Base-by-base conservation (phyloP, 768 basidiomycete genomes). In the Phlebiopsis flavidoalba region DNA sequence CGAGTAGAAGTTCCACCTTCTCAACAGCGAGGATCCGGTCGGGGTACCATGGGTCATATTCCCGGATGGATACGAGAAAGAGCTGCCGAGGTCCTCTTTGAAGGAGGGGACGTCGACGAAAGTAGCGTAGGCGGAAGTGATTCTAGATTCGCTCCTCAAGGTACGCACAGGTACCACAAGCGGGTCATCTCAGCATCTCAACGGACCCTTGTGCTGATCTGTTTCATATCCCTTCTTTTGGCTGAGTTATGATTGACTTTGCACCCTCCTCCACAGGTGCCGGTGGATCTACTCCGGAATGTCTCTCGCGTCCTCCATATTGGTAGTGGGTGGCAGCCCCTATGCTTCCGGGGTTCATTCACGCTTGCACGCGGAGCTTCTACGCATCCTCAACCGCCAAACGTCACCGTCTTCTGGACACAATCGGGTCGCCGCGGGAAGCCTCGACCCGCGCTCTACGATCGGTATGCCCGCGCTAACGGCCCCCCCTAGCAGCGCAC, bases 1-100 rank as follows among this genome's bases (percentile, higher is more conserved):
- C 81, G 79, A 2, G 89, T 93, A 21, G 73, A 78, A 15, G 89
- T 90, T 31, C 88, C 91, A 7, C 69, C 74, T 2, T 76, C 82
- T 12, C 88, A 89, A 67, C 87, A 85, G 65, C 75, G 78, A 12
- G 88, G 89, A 0, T 88, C 88, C 0, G 91, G 91, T 2, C 76
- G 81, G 8, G 93, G 91, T 0, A 93, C 88, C 0, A 72, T 97
- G 50, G 78, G 91, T 49, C 26, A 31, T n/a, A 83, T 98, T 48
- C 96, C 96, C 1, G 96, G 96, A 2, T 99, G 97, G 97, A 81
- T 99, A 45, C 76, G 96, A 47, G 96, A 98, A 71, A 80, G 95
- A 14, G 89, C 89, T 0, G 86, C 95, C 1, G 97, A 98, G 72
- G 81, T 96, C 5, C 75, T 98, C 10, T 98, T 97, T 63, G 91